A percentile compares a stretch with the other conserved stretches of the same genome.
Conservation (phyloP, 768 basidiomycete genomes). For the Daedalea quercina region DNA sequence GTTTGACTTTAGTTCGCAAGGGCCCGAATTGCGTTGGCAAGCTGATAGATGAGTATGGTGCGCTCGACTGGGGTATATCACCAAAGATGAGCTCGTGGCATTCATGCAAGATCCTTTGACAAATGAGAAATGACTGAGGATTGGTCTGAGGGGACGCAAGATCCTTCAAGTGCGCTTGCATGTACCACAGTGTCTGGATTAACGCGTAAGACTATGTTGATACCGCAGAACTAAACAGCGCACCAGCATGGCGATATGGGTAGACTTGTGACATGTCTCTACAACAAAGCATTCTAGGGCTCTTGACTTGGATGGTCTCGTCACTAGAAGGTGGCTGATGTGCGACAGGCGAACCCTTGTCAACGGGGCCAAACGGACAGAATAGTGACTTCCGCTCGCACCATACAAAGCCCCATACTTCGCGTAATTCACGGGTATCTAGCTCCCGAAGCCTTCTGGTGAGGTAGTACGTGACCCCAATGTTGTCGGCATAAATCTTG, state of each 20-base stretch:
- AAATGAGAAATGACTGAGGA: constrained; percentile 80
- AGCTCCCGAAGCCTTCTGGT: constrained; percentile 66
- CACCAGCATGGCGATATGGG: constrained; percentile 93
- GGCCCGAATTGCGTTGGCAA: constrained; percentile 44
- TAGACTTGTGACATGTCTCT: constrained; percentile 81
- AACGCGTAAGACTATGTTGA: not conserved
- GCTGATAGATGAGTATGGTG: constrained; percentile 61
- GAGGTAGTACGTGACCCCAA: constrained; percentile 88
- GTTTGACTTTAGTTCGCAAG: constrained; percentile 58
- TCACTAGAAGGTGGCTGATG: constrained; percentile 86
- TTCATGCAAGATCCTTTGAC: constrained; percentile 83
- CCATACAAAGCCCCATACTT: constrained; percentile 91
- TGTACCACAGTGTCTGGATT: constrained; percentile 90
- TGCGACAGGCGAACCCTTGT: constrained; percentile 7
- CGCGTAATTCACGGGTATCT: constrained; percentile 63
- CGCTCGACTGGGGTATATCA: constrained; percentile 62
- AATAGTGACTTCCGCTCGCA: constrained; percentile 25
- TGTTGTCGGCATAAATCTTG: constrained; percentile 74
- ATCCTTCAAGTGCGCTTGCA: constrained; percentile 92
- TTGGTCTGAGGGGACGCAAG: constrained; percentile 50
- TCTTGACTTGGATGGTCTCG: constrained; percentile 83
- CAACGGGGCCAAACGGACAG: constrained; percentile 12
- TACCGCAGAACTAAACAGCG: constrained; percentile 28
- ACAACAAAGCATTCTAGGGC: constrained; percentile 94
- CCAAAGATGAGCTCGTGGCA: constrained; percentile 97